Evolutionary conservation across 2,329 filamentous ascomycete genomes (phyloP).

Genomic region (Fusarium sp.): DNA sequence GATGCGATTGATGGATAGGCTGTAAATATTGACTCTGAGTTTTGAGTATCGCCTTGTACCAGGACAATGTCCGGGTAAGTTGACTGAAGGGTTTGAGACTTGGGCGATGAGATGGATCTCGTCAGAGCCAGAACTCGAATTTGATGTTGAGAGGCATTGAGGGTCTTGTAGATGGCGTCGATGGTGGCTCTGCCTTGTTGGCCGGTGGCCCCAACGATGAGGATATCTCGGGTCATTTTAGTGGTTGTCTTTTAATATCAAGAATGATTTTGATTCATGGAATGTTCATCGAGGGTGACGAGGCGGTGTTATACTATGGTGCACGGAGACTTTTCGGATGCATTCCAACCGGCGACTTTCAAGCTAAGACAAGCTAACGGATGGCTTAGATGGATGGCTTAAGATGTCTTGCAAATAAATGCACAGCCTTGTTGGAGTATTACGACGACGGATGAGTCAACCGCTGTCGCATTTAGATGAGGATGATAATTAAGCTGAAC

Average conservation of each 20-base stretch:
- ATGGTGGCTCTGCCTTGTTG: conserved; percentile 34
- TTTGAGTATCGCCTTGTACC: conserved; percentile 17
- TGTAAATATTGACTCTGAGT: conserved; percentile 33
- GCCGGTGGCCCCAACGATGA: conserved; percentile 28
- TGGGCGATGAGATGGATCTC: conserved; percentile 4
- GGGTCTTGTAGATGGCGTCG: conserved; percentile 8
- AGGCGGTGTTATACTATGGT: not conserved
- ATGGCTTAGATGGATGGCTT: not conserved
- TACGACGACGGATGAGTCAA: not conserved
- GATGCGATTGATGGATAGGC: conserved; percentile 36
- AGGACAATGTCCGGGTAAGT: conserved; percentile 10
- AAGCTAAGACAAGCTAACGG: not conserved
- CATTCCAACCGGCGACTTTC: not conserved
- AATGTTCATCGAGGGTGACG: not conserved
- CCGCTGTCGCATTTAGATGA: not conserved
- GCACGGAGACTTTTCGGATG: conserved; percentile 21
- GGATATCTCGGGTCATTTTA: conserved; percentile 19
- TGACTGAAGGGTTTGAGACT: not conserved
- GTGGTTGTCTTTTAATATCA: not conserved
- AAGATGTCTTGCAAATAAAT: not conserved
- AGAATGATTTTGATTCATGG: not conserved
- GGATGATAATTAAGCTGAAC: not conserved
- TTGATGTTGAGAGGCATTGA: not conserved
- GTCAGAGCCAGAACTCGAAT: conserved; percentile 14
- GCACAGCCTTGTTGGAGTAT: not conserved